Conservation (phyloP, 495 filamentous ascomycete genomes). For the Cryomyces minteri region DNA sequence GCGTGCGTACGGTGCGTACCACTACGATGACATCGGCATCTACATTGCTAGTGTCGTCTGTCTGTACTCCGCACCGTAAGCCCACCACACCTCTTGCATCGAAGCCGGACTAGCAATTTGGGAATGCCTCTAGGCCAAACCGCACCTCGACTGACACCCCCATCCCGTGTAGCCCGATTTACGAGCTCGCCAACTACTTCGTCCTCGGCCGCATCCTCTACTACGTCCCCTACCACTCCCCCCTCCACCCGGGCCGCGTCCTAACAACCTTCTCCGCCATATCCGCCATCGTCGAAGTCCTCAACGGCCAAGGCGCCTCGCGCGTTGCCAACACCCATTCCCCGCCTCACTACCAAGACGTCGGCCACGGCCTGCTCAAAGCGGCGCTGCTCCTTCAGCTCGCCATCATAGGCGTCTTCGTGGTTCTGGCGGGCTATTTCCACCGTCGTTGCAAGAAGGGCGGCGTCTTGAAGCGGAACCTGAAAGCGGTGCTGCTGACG, state of each 20-base stretch:
- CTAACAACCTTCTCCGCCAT: conserved; percentile 47
- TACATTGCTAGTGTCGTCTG: conserved; percentile 43
- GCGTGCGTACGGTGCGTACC: conserved; percentile 35
- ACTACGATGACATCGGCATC: conserved; percentile 34
- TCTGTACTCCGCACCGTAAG: conserved; percentile 48
- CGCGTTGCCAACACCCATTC: conserved; percentile 28
- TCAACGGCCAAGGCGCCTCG: conserved; percentile 44
- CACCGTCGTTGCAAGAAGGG: conserved; percentile 34
- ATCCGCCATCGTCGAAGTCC: conserved; percentile 34
- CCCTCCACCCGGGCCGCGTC: conserved; percentile 54
- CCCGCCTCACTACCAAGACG: conserved; percentile 23
- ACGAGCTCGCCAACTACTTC: conserved; percentile 52
- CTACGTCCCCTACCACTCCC: conserved; percentile 53
- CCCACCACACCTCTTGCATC: no score
- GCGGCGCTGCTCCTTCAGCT: conserved; percentile 45
- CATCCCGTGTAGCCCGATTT: conserved; percentile 32
- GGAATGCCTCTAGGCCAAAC: background rate
- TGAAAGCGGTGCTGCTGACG: conserved; percentile 34
- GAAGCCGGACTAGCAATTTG: no score
- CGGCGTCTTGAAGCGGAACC: conserved; percentile 29
- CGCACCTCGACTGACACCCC: conserved; percentile 1
- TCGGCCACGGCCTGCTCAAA: conserved; percentile 40
- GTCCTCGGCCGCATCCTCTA: conserved; percentile 53
- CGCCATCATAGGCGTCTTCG: conserved; percentile 36
- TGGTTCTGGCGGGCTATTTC: conserved; percentile 35